A percentile compares a stretch with the other conserved stretches of the same genome.
Conservation (phyloP, 345 rosid species). For the Salix exigua region DNA sequence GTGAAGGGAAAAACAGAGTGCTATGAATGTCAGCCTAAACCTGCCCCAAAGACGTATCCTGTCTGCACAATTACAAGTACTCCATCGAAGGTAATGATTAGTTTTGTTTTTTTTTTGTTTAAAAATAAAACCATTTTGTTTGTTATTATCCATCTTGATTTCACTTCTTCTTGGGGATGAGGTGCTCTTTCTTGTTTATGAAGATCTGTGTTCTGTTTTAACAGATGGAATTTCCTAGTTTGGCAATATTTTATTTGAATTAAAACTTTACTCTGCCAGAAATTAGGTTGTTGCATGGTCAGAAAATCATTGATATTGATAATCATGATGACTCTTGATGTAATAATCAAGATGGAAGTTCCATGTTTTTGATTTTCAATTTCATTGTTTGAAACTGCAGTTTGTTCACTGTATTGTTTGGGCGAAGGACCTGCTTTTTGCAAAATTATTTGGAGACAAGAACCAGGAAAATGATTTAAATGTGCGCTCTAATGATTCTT, state of each 20-base stretch:
- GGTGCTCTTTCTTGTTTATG: neutral
- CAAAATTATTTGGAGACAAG: conserved; percentile 94
- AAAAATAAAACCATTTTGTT: neutral
- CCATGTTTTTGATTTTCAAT: conserved; percentile 9
- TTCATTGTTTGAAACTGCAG: conserved; percentile 41
- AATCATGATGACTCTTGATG: neutral
- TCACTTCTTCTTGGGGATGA: conserved; percentile 1
- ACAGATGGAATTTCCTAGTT: neutral
- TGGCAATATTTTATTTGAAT: neutral
- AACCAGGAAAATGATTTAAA: conserved; percentile 94
- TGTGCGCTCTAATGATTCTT: conserved; percentile 68
- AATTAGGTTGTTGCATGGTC: neutral
- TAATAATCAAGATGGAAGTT: neutral
- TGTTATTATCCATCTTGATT: neutral
- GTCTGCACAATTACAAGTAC: conserved; percentile 99
- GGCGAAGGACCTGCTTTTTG: conserved; percentile 97
- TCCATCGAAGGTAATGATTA: conserved; percentile 75
- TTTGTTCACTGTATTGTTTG: conserved; percentile 98
- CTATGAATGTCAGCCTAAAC: conserved; percentile 94
- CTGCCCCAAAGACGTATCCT: conserved; percentile 95
- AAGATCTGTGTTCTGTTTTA: conserved; percentile 1
- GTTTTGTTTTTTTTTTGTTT: neutral
- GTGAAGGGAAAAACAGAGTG: conserved; percentile 92
- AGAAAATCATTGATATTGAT: neutral
- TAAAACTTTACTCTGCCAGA: neutral